Evolutionary conservation across 1,284 basidiomycete species (phyloP).

Genomic region (Malassezia slooffiae): DNA sequence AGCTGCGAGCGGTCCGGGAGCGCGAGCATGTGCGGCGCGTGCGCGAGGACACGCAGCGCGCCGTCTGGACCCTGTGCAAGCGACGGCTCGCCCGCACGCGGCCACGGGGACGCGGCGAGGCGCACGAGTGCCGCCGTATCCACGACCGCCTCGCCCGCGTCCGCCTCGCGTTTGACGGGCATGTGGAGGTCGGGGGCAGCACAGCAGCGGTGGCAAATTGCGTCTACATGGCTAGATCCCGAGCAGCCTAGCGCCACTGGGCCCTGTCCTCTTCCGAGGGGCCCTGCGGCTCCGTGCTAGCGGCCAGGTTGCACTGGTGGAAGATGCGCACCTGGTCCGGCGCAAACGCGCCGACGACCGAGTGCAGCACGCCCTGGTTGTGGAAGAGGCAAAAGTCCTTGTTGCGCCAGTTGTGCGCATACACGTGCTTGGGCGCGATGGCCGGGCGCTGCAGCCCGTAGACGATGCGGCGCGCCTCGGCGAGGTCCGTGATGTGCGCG

Average conservation of each 20-base stretch:
- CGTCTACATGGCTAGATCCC: too few species aligned
- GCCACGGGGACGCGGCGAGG: too few species aligned
- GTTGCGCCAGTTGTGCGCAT: slow-evolving; percentile 54
- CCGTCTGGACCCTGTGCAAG: too few species aligned
- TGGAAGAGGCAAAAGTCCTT: slow-evolving; percentile 53
- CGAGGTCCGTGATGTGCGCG: slow-evolving; percentile 59
- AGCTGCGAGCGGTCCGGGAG: slow-evolving; percentile 1
- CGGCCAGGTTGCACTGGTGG: slow-evolving; percentile 61
- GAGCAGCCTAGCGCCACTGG: too few species aligned
- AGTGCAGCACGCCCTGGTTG: slow-evolving; percentile 62
- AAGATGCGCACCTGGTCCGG: slow-evolving; percentile 53
- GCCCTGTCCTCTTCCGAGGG: slow-evolving; percentile 52
- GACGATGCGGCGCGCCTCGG: slow-evolving; percentile 59
- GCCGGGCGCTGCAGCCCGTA: slow-evolving; percentile 71
- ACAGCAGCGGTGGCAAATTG: too few species aligned
- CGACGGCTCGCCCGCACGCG: too few species aligned
- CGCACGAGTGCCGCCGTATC: too few species aligned
- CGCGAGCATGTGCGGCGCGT: neutral
- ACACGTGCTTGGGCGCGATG: slow-evolving; percentile 55
- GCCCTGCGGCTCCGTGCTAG: slow-evolving; percentile 59
- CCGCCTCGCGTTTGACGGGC: too few species aligned
- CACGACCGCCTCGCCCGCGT: neutral
- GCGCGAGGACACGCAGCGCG: too few species aligned
- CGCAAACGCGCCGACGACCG: slow-evolving; percentile 55
- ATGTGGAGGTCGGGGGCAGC: too few species aligned